These are phyloP conservation scores for Metschnikowia vanudenii DNA, from an alignment of 805 yeast genomes.

Conservation along the genomic window DNA sequence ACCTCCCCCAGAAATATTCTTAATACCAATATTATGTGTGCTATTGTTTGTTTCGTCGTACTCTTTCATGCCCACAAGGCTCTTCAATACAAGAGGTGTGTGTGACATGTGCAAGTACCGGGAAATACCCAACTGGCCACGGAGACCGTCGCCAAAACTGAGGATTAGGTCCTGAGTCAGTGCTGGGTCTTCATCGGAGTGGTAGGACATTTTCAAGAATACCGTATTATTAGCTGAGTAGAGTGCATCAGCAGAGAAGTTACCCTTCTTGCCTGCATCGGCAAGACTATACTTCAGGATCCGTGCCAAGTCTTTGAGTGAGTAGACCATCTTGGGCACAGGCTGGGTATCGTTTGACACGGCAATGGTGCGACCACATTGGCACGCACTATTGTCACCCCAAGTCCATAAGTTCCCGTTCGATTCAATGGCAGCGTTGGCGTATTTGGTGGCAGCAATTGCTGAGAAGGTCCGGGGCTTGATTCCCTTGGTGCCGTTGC, in stretches of 20 bases:
- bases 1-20: constrained; percentile 57
- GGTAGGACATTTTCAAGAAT: constrained; percentile 28
- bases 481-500: constrained; percentile 22
- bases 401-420: constrained; percentile 77
- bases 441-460: constrained; percentile 73
- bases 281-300: constrained; percentile 15
- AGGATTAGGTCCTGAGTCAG: constrained; percentile 33
- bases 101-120: constrained; percentile 71
- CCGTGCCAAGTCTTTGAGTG: constrained; percentile 37
- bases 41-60: constrained; percentile 12
- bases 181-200: constrained; percentile 19
- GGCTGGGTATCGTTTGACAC: constrained; percentile 67
- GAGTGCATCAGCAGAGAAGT: constrained; percentile 42
- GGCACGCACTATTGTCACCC: constrained; percentile 86
- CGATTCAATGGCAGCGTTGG: constrained; percentile 67
- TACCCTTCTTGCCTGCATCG: constrained; percentile 10
- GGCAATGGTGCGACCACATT: constrained; percentile 68
- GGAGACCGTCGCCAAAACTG: constrained; percentile 79
- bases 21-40: constrained; percentile 15
- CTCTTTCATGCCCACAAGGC: constrained; percentile 18
- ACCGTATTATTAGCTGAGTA: constrained; percentile 70
- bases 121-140: constrained; percentile 85
- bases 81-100: constrained; percentile 55
- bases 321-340: constrained; percentile 54
- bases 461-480: constrained; percentile 48